Conservation (phyloP, 139 green algal species). For the Pseudopediastrum boryanum region DNA sequence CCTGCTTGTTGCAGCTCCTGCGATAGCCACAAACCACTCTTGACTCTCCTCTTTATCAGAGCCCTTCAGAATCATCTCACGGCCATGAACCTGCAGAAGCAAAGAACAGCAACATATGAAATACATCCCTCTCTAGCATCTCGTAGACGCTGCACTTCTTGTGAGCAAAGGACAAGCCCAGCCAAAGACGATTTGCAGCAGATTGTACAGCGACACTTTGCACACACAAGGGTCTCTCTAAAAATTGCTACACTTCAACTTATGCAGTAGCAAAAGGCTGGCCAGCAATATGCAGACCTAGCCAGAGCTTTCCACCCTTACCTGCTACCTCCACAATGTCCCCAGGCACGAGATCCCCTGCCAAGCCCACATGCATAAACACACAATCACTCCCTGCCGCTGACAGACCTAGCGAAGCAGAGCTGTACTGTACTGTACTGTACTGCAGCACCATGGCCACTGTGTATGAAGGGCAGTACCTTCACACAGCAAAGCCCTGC, state of each 20-base stretch:
- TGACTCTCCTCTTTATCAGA: slow-evolving; percentile 31
- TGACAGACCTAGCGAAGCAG: no score
- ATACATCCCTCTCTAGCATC: background rate
- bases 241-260: background rate
- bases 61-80: slow-evolving; percentile 34
- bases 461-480: background rate
- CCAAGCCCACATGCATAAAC: no score
- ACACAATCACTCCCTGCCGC: no score
- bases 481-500: background rate
- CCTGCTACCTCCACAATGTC: no score
- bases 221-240: background rate
- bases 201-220: background rate
- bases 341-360: no score
- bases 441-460: no score
- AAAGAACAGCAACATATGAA: background rate
- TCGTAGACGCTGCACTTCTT: background rate
- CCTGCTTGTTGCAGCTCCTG: slow-evolving; percentile 32
- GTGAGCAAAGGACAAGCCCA: background rate
- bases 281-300: no score
- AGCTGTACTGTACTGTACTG: no score
- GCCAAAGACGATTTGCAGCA: background rate
- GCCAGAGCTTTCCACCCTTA: no score
- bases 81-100: slow-evolving; percentile 5
- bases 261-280: background rate
- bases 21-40: slow-evolving; percentile 41